Conservation (phyloP, 2,329 filamentous ascomycete species). For the Emericellopsis cladophorae region DNA sequence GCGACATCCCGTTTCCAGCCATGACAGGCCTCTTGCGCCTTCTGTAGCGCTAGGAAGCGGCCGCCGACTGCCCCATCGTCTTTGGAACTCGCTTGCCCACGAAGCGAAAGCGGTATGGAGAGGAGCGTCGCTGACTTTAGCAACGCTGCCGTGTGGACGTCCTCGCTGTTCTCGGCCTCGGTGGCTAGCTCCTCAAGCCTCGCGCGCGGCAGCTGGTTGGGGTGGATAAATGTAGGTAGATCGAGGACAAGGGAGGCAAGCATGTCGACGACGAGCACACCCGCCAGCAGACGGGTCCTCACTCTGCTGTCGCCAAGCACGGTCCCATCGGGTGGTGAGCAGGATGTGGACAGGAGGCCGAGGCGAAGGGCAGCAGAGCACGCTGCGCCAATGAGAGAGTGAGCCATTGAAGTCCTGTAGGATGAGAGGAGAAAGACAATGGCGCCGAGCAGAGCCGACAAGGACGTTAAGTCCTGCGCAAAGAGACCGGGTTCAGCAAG, state of each 20-base stretch:
- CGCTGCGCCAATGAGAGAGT: slow-evolving; percentile 1
- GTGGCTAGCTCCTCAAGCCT: neutral
- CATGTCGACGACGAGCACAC: slow-evolving; percentile 1
- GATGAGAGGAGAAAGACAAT: neutral
- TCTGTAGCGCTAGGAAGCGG: neutral
- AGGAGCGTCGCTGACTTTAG: slow-evolving; percentile 1
- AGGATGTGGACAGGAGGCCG: neutral
- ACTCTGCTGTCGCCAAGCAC: neutral
- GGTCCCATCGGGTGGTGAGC: neutral
- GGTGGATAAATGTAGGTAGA: neutral
- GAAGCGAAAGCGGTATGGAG: neutral
- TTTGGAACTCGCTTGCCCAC: neutral
- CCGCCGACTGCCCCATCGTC: neutral
- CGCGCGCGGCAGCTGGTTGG: neutral
- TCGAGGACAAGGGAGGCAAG: slow-evolving; percentile 2
- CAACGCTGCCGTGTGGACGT: slow-evolving; percentile 2
- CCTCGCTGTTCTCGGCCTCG: neutral
- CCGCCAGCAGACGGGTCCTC: neutral
- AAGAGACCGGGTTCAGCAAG: too few relatives aligned
- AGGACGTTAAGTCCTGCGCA: neutral
- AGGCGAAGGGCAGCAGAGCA: slow-evolving; percentile 2
- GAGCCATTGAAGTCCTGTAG: neutral
- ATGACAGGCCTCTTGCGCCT: slow-evolving; percentile 1
- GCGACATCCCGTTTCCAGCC: slow-evolving; percentile 2
- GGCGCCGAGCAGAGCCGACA: neutral